Evolutionary conservation across 1,139 yeast genomes (phyloP), one percentile per base, ranked within the genome.

Genomic region (Magnusiomyces ingens): DNA sequence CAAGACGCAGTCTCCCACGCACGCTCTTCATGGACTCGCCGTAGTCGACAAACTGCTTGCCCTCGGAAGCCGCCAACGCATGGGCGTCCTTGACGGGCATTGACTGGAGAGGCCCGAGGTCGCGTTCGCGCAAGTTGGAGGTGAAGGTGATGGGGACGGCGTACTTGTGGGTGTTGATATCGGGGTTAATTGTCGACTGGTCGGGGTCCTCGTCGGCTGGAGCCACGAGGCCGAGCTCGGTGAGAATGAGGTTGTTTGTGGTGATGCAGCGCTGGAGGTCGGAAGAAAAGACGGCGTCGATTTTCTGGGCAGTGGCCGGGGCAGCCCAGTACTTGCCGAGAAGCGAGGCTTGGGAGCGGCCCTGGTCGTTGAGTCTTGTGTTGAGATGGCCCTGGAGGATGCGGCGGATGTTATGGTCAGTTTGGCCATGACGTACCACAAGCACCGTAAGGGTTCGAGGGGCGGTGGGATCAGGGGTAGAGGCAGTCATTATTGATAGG

Each of bases 101-200:
- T 1, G 95, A 95, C 65, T 90, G 89, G 22, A 83, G 78, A 13
- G 72, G 76, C 1, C 96, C 97, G 95, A 90, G 87, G 54, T 72
- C 68, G 49, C 96, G 73, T 64, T 90, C 97, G 56, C 97, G 75
- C 47, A 87, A 71, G 32, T 75, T 75, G 2, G 66, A 44, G 1
- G 79, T 74, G 45, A 62, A 59, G 37, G 58, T 58, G 3, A 62
- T 54, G 3, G 59, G 58, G 18, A 56, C 51, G 35, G 41, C n/a
- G 50, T 35, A 18, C 37, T 44, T 10, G 17, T 38, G 40, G 12
- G 13, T 29, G 10, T 17, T 19, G 12, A 19, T 62, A 5, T 56
- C 54, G 2, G 63, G 60, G 54, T 54, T 1, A 51, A 52, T 12
- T 50, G 47, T 26, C 49, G 41, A 21, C 22, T 18, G 11, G 35